These are phyloP conservation scores for Dictyostelium capitatum DNA, from an alignment of 78 protist species.

Conservation along the genomic window DNA sequence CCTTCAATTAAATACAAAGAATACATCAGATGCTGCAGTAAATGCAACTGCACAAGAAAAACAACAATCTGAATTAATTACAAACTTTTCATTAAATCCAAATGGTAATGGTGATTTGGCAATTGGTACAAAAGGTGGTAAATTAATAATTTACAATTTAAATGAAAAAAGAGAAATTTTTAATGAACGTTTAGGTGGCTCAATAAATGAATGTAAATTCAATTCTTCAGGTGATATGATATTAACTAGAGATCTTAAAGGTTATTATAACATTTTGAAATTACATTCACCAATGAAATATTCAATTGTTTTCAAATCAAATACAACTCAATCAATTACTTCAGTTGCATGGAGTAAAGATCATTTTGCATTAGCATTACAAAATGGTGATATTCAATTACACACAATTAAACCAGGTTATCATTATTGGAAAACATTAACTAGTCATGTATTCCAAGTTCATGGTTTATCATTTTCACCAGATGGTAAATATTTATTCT, in stretches of 20 bases:
- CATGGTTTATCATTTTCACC: slow-evolving; percentile 53
- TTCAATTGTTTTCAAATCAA: not conserved
- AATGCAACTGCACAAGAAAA: not conserved
- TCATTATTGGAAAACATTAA: not conserved
- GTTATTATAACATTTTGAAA: not conserved
- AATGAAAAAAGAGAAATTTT: not conserved
- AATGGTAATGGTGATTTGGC: slow-evolving; percentile 10
- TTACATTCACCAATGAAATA: not conserved
- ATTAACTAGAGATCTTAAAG: not conserved
- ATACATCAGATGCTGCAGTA: not conserved
- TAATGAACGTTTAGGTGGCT: slow-evolving; percentile 8
- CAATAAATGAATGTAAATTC: slow-evolving; percentile 8
- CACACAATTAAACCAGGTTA: slow-evolving; percentile 14
- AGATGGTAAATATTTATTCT: slow-evolving; percentile 22
- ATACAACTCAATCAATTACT: not conserved
- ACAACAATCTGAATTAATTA: not conserved
- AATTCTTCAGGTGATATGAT: slow-evolving; percentile 4
- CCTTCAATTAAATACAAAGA: not conserved
- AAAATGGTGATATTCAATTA: slow-evolving; percentile 6
- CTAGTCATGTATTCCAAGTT: slow-evolving; percentile 22
- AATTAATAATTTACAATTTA: not conserved
- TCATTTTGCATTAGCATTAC: slow-evolving; percentile 20
- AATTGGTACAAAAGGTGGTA: slow-evolving; percentile 5
- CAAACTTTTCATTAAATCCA: not conserved
- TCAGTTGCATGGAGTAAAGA: slow-evolving; percentile 15